A percentile compares a stretch with the other conserved stretches of the same genome.
Evolutionary conservation across 2,329 filamentous ascomycete genomes (phyloP).

Genomic region (Zymoseptoria pseudotritici): DNA sequence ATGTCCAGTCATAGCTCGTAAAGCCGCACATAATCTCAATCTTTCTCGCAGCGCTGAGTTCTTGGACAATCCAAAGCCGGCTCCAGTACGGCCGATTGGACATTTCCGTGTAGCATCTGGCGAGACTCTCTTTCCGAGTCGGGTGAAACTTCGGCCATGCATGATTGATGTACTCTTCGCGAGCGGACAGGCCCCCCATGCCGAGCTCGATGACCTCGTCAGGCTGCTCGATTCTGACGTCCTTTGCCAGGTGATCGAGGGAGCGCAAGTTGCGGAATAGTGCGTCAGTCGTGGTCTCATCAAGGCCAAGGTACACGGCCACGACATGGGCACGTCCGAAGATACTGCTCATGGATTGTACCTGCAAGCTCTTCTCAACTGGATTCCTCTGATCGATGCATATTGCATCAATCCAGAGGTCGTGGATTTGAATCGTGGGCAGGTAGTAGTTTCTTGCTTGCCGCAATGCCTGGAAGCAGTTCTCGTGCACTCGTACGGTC

Average conservation of each 20-base stretch:
- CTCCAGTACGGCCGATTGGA: conserved; percentile 1
- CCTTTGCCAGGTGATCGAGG: neutral
- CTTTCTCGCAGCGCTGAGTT: neutral
- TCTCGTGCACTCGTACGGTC: neutral
- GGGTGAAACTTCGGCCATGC: neutral
- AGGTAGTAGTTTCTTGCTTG: neutral
- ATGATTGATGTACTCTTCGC: neutral
- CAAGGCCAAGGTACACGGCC: neutral
- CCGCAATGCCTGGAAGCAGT: conserved; percentile 1
- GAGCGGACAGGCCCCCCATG: neutral
- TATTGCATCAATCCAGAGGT: conserved; percentile 3
- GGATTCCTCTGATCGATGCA: conserved; percentile 3
- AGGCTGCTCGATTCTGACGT: neutral
- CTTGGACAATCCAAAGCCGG: conserved; percentile 6
- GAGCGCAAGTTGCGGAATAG: neutral
- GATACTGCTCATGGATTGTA: conserved; percentile 1
- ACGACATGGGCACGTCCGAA: neutral
- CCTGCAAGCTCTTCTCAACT: conserved; percentile 3
- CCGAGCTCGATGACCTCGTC: neutral
- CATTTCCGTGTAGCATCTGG: neutral
- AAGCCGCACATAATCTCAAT: neutral
- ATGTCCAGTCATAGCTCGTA: neutral
- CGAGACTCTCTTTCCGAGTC: neutral
- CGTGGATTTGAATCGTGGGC: neutral
- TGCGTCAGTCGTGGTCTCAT: neutral